phyloP scores from a whole-genome alignment of 2,329 filamentous ascomycete genomes.

The Fusarium succisae region DNA sequence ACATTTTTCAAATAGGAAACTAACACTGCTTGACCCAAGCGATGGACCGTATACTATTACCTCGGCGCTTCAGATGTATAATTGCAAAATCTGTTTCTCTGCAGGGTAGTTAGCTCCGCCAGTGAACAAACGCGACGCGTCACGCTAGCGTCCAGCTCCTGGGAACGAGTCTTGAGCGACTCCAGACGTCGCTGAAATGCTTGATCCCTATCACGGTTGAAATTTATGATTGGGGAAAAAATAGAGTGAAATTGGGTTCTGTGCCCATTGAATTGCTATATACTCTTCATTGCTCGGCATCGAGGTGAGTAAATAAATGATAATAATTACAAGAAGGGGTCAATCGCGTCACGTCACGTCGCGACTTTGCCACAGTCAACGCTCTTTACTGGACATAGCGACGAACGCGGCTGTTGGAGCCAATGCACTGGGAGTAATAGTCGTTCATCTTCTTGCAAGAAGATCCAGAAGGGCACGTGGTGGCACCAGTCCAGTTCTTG shows the following conservation, averaged over 20 bases:
- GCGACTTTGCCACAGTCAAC: neutral
- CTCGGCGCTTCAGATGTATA: no score
- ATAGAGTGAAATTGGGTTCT: neutral
- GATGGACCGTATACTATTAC: neutral
- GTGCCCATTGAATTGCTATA: neutral
- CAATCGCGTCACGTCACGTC: neutral
- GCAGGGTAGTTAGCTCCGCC: neutral
- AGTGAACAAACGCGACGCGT: neutral
- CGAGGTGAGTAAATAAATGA: neutral
- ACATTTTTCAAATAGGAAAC: fast-evolving
- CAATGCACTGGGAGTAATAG: conserved; percentile 25
- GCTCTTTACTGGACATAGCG: neutral
- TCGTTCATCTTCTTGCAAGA: conserved; percentile 27
- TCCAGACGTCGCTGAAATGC: no score
- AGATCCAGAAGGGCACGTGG: conserved; percentile 5
- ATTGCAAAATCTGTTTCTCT: neutral
- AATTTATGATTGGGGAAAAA: neutral
- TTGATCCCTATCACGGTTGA: no score
- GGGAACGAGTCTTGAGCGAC: neutral
- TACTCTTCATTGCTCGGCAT: neutral
- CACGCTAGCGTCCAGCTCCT: neutral
- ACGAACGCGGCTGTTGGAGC: conserved; percentile 6
- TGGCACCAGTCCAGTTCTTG: conserved; percentile 15
- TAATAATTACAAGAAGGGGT: neutral
- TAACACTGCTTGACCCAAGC: no score